A percentile compares a stretch with the other conserved stretches of the same genome.
phyloP scores from a whole-genome alignment of 73 alveolate species.

The Paramecium sexaurelia region DNA sequence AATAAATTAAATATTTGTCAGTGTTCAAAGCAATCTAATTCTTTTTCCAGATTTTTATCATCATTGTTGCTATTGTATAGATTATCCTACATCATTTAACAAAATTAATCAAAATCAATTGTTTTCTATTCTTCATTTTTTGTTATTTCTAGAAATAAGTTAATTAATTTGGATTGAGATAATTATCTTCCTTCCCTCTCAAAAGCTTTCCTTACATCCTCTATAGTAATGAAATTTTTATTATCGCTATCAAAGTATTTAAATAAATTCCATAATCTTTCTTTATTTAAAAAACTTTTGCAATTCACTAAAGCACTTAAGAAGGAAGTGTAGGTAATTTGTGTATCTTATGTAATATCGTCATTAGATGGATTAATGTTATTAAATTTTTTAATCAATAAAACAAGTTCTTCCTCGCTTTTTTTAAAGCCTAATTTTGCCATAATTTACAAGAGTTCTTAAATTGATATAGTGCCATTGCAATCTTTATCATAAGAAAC shows the following conservation, averaged over 20 bases:
- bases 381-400: background rate
- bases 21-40: background rate
- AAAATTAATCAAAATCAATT: constrained; percentile 9
- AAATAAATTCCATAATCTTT: constrained; percentile 66
- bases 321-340: background rate
- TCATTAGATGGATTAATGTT: background rate
- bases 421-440: background rate
- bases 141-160: background rate
- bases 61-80: background rate
- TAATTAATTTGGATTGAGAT: background rate
- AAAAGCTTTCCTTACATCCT: constrained; percentile 55
- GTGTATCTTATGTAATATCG: background rate
- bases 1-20: constrained; percentile 44
- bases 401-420: background rate
- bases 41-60: background rate
- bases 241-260: constrained; percentile 69
- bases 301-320: constrained; percentile 62
- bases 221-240: constrained; percentile 51
- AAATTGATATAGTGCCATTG: constrained; percentile 84
- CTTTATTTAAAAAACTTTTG: constrained; percentile 59
- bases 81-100: constrained; percentile 32
- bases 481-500: constrained; percentile 83
- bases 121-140: background rate
- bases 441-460: background rate
- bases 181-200: constrained; percentile 65